Percentiles rank a stretch among this genome's conserved stretches.
Conservation (phyloP, 2,329 filamentous ascomycete species). For the Diaporthe sp. region DNA sequence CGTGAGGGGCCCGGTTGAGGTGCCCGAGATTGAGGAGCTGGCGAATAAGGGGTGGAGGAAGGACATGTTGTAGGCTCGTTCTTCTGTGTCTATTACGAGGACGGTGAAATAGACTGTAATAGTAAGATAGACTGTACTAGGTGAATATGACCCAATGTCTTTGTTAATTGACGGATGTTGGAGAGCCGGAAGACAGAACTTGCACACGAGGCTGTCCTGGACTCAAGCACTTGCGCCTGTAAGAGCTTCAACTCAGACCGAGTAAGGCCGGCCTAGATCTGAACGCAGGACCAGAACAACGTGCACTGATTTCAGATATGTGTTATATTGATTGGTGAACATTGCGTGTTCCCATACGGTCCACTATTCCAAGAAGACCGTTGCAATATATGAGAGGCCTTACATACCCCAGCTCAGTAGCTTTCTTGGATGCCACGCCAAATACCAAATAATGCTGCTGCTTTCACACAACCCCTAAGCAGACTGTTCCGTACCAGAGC, state of each 20-base stretch:
- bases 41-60: constrained; percentile 89
- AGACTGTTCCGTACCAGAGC: neutral
- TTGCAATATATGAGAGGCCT: neutral
- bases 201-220: neutral
- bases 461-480: neutral
- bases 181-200: neutral
- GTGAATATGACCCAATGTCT: no score
- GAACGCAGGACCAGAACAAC: neutral
- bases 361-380: neutral
- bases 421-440: neutral
- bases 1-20: constrained; percentile 82
- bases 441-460: neutral
- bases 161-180: neutral
- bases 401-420: neutral
- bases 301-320: neutral
- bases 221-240: no score
- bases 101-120: constrained; percentile 1
- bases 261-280: no score
- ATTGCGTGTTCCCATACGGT: neutral
- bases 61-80: constrained; percentile 79
- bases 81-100: neutral
- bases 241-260: neutral
- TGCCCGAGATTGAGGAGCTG: constrained; percentile 83
- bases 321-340: neutral
- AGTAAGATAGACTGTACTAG: constrained; percentile 21